A percentile compares a stretch with the other conserved stretches of the same genome.
Evolutionary conservation across 345 rosid genomes (phyloP).

Genomic region (Linum tenue): DNA sequence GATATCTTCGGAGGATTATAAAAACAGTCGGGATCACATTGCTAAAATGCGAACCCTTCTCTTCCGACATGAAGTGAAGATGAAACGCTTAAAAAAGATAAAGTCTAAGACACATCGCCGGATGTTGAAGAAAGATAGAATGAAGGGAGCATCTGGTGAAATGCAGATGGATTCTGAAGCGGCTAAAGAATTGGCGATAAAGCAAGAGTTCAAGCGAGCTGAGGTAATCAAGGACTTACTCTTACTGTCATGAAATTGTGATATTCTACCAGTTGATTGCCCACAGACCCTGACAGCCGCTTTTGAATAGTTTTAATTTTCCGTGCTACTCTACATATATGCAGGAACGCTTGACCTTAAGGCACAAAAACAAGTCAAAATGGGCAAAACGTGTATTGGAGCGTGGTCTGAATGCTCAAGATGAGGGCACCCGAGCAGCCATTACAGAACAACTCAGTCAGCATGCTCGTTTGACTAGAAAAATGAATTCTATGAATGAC

Average conservation of each 20-base stretch:
- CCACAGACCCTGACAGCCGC: constrained; percentile 1
- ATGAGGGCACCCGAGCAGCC: constrained; percentile 80
- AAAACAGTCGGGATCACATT: constrained; percentile 39
- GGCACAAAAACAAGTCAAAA: constrained; percentile 73
- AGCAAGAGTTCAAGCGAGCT: constrained; percentile 67
- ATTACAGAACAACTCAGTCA: constrained; percentile 74
- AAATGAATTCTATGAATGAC: constrained; percentile 63
- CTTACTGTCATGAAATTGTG: neutral
- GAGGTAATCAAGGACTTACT: constrained; percentile 43
- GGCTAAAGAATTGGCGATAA: constrained; percentile 69
- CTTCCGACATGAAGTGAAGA: constrained; percentile 78
- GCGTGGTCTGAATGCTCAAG: constrained; percentile 65
- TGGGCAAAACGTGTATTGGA: constrained; percentile 68
- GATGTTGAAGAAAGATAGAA: constrained; percentile 53
- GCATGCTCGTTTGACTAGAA: constrained; percentile 69
- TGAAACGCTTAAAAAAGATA: constrained; percentile 75
- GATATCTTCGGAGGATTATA: constrained; percentile 73
- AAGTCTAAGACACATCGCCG: constrained; percentile 86
- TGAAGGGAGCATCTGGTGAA: constrained; percentile 35
- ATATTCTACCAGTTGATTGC: neutral
- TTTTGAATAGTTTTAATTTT: constrained; percentile 6
- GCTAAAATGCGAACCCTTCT: constrained; percentile 89
- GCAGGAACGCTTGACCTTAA: constrained; percentile 76
- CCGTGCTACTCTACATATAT: constrained; percentile 11
- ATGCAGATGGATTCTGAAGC: constrained; percentile 71